A percentile compares a stretch with the other conserved stretches of the same genome.
Evolutionary conservation across 768 basidiomycete species (phyloP).

Genomic region (Tulasnella sp.): DNA sequence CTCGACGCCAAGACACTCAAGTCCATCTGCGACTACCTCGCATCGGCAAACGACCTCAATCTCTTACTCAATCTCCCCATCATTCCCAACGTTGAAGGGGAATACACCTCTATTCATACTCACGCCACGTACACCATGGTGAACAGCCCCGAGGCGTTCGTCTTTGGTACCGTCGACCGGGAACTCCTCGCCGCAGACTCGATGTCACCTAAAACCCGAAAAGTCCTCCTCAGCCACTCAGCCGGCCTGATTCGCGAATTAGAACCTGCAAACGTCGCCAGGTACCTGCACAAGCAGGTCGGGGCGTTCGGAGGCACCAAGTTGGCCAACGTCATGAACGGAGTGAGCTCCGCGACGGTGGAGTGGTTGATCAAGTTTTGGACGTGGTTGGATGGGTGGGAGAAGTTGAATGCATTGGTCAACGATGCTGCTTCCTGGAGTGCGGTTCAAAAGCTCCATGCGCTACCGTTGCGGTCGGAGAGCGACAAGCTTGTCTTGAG

Average conservation of each 20-base stretch:
- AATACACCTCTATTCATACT: not conserved
- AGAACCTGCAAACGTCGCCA: not conserved
- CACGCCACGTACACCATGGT: not conserved
- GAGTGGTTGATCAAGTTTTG: constrained; percentile 34
- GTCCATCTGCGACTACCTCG: not conserved
- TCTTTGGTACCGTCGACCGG: not conserved
- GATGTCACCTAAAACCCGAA: not conserved
- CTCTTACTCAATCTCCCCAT: not conserved
- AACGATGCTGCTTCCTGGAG: not conserved
- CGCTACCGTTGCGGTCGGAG: not conserved
- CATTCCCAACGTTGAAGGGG: not conserved
- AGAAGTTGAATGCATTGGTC: not conserved
- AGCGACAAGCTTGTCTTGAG: not conserved
- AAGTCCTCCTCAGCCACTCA: not conserved
- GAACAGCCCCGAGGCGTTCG: not conserved
- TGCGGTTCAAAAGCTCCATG: not conserved
- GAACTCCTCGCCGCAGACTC: not conserved
- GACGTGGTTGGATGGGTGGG: constrained; percentile 31
- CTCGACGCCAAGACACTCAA: not conserved
- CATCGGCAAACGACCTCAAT: not conserved
- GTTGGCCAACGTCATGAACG: not conserved
- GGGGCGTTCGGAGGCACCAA: not conserved
- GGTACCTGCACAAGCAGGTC: not conserved
- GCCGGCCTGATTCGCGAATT: not conserved
- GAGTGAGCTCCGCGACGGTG: constrained; percentile 16